phyloP scores from a whole-genome alignment of 768 basidiomycete species.

The Ephemerocybe angulata region DNA sequence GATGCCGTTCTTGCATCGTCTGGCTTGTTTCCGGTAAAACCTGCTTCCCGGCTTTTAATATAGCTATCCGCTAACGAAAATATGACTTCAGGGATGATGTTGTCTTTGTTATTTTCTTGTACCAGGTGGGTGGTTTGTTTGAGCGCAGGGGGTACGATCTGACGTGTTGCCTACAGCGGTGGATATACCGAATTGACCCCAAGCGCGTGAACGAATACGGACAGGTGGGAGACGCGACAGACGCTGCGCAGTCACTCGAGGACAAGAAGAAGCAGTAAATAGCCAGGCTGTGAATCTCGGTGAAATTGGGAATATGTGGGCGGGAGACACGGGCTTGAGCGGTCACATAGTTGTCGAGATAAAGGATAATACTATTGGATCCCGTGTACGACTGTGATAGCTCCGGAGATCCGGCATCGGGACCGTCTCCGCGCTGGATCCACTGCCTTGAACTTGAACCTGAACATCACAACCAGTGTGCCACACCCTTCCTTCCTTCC shows the following conservation, averaged over 20 bases:
- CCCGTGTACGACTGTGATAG: slow-evolving; percentile 15
- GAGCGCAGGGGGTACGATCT: slow-evolving; percentile 3
- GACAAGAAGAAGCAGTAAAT: slow-evolving; percentile 54
- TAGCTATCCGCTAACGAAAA: slow-evolving; percentile 17
- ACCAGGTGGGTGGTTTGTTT: slow-evolving; percentile 60
- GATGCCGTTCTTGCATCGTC: slow-evolving; percentile 92
- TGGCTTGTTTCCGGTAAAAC: slow-evolving; percentile 73
- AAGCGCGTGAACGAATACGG: slow-evolving; percentile 96
- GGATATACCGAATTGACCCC: slow-evolving; percentile 96
- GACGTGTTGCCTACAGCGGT: slow-evolving; percentile 54
- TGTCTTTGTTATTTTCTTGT: slow-evolving; percentile 88
- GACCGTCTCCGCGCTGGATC: slow-evolving; percentile 27
- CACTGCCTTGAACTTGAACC: slow-evolving; percentile 13
- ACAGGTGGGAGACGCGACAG: slow-evolving; percentile 63
- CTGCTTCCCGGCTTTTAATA: slow-evolving; percentile 19
- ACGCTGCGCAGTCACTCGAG: slow-evolving; percentile 36
- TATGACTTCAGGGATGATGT: slow-evolving; percentile 61
- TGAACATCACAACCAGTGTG: slow-evolving; percentile 12
- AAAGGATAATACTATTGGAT: slow-evolving; percentile 5
- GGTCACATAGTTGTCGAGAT: not conserved
- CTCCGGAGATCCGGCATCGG: slow-evolving; percentile 40
- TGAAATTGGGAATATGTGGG: slow-evolving; percentile 16
- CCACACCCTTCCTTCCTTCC: slow-evolving; percentile 12
- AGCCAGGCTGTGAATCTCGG: slow-evolving; percentile 14
- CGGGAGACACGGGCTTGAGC: not conserved